phyloP scores from a whole-genome alignment of 2,329 filamentous ascomycete genomes.

The Penicillium sp. region DNA sequence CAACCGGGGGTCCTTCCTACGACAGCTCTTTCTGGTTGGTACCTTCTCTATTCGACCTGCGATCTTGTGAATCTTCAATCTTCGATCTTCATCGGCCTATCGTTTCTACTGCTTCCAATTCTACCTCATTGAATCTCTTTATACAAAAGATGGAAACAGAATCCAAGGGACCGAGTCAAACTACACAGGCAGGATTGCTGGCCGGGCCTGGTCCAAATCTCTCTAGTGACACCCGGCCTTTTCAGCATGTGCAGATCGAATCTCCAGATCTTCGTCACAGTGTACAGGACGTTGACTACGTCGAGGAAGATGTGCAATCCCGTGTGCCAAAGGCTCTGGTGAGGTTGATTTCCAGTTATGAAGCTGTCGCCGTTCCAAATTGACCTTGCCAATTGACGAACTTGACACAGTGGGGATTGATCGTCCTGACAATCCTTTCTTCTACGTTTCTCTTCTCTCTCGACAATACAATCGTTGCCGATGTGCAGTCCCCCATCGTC shows the following conservation, averaged over 20 bases:
- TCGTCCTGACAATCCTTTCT: conserved; percentile 34
- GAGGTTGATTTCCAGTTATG: background rate
- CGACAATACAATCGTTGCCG: conserved; percentile 56
- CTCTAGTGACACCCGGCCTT: background rate
- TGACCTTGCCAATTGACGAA: background rate
- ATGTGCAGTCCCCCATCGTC: conserved; percentile 51
- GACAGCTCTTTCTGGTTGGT: no score
- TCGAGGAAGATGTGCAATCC: conserved; percentile 15
- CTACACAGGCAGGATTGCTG: background rate
- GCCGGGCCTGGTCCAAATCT: background rate
- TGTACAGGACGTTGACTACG: conserved; percentile 10
- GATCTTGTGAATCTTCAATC: no score
- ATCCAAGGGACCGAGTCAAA: background rate
- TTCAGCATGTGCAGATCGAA: background rate
- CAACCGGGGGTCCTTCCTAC: no score
- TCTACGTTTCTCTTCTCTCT: conserved; percentile 45
- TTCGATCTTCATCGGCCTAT: no score
- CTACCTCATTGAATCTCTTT: no score
- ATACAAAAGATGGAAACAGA: background rate
- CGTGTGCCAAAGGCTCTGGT: conserved; percentile 14
- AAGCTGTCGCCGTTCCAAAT: background rate
- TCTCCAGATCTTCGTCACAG: background rate
- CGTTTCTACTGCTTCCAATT: no score
- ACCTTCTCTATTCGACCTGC: no score
- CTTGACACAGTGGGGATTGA: conserved; percentile 19